A percentile compares a stretch with the other conserved stretches of the same genome.
phyloP scores from a whole-genome alignment of 805 yeast genomes.

The Starmerella apis region DNA sequence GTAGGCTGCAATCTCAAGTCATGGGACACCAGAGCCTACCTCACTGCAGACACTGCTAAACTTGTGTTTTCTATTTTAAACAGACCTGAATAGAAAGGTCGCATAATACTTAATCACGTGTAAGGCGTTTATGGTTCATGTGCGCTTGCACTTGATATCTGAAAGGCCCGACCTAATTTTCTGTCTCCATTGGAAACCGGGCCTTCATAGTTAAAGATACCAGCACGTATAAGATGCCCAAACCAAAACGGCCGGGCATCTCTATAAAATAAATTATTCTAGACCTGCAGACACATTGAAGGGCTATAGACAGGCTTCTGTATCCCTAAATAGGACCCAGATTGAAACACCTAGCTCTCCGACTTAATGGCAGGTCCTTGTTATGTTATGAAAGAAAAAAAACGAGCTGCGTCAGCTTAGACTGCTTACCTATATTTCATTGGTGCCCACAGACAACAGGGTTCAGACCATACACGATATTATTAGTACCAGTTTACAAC shows the following conservation, averaged over 20 bases:
- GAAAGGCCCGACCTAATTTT: background rate
- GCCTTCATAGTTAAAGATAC: background rate
- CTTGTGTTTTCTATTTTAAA: no score
- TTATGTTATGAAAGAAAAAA: background rate
- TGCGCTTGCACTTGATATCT: background rate
- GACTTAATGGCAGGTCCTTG: conserved; percentile 18
- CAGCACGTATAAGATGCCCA: background rate
- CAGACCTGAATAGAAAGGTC: no score
- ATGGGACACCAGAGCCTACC: no score
- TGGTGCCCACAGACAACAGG: no score
- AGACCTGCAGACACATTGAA: conserved; percentile 28
- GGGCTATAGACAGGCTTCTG: conserved; percentile 7
- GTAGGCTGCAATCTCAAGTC: no score
- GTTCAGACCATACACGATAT: no score
- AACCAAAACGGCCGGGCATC: conserved; percentile 1
- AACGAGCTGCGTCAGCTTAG: background rate
- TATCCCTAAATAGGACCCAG: background rate
- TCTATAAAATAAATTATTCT: conserved; percentile 13
- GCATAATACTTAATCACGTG: background rate
- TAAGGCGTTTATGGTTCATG: background rate
- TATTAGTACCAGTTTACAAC: no score
- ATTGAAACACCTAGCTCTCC: conserved; percentile 4
- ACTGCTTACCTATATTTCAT: background rate
- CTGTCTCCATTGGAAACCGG: background rate
- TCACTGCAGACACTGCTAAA: no score